Evolutionary conservation across 257 asterid species (phyloP).

Genomic region (Mitragyna speciosa): DNA sequence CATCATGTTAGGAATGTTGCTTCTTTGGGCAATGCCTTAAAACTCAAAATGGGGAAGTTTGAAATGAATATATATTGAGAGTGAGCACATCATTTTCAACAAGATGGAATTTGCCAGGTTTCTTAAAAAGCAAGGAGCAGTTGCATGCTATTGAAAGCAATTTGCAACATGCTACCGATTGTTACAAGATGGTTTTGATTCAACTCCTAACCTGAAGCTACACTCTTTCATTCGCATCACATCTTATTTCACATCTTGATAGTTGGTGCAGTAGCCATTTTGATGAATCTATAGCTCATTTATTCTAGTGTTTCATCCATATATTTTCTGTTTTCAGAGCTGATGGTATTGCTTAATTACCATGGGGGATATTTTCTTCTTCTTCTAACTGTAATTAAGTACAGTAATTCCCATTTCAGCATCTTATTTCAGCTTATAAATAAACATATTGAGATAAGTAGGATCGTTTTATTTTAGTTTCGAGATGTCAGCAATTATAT

Average conservation of each 20-base stretch:
- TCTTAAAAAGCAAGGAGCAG: constrained; percentile 17
- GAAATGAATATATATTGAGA: constrained; percentile 1
- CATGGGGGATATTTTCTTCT: neutral
- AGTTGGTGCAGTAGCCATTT: neutral
- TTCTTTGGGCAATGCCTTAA: constrained; percentile 11
- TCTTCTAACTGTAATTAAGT: neutral
- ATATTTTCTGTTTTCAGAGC: neutral
- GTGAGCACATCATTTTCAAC: constrained; percentile 20
- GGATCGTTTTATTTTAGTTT: too few relatives aligned
- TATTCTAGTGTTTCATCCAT: neutral
- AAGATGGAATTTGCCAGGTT: constrained; percentile 8
- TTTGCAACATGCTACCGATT: constrained; percentile 10
- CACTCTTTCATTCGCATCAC: neutral
- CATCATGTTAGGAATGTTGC: constrained; percentile 12
- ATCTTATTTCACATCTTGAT: neutral
- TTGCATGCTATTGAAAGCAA: constrained; percentile 18
- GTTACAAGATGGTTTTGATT: neutral
- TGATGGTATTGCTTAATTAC: neutral
- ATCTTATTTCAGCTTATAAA: too few relatives aligned
- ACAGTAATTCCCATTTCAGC: neutral
- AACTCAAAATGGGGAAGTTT: constrained; percentile 5
- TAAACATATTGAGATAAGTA: too few relatives aligned
- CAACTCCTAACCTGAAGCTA: neutral
- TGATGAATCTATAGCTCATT: neutral
- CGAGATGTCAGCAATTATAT: neutral